phyloP scores from a whole-genome alignment of 371 early-diverging fungal species.

The Mortierella sp. region DNA sequence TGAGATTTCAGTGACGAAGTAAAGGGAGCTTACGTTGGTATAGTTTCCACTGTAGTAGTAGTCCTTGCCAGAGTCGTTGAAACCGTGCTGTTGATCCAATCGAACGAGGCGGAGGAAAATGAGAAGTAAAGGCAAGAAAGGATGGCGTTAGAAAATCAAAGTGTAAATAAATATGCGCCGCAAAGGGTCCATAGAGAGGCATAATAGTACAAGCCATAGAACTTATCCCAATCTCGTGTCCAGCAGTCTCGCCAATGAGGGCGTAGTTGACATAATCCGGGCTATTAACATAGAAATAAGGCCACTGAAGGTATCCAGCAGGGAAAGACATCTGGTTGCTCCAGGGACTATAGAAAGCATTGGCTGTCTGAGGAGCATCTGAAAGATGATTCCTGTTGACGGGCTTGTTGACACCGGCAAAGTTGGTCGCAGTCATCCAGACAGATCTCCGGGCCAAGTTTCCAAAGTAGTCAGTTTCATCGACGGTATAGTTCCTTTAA shows the following conservation, averaged over 20 bases:
- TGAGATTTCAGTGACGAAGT: not conserved
- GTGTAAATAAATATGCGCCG: not conserved
- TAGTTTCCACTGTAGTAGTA: not conserved
- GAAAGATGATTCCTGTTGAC: conserved; percentile 59
- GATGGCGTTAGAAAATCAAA: too few relatives aligned
- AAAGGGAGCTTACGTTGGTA: not conserved
- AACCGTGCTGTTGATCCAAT: not conserved
- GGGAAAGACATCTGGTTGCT: conserved; percentile 69
- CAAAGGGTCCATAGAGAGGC: not conserved
- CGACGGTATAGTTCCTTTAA: conserved; percentile 56
- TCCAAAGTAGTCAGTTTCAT: conserved; percentile 52
- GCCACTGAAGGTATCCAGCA: conserved; percentile 66
- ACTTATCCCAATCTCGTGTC: conserved; percentile 71
- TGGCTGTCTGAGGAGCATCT: conserved; percentile 68
- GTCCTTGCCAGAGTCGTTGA: not conserved
- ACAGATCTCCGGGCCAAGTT: conserved; percentile 51
- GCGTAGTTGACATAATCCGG: conserved; percentile 72
- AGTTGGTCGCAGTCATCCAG: conserved; percentile 33
- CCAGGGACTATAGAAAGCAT: conserved; percentile 66
- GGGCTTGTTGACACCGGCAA: conserved; percentile 31
- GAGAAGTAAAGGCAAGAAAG: not conserved
- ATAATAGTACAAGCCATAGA: not conserved
- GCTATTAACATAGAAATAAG: conserved; percentile 59
- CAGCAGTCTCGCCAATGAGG: conserved; percentile 67
- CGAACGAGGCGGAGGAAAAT: not conserved